Percentiles rank a stretch among this genome's conserved stretches.
Evolutionary conservation across 768 basidiomycete species (phyloP).

Genomic region (Erythrobasidium yunnanense): DNA sequence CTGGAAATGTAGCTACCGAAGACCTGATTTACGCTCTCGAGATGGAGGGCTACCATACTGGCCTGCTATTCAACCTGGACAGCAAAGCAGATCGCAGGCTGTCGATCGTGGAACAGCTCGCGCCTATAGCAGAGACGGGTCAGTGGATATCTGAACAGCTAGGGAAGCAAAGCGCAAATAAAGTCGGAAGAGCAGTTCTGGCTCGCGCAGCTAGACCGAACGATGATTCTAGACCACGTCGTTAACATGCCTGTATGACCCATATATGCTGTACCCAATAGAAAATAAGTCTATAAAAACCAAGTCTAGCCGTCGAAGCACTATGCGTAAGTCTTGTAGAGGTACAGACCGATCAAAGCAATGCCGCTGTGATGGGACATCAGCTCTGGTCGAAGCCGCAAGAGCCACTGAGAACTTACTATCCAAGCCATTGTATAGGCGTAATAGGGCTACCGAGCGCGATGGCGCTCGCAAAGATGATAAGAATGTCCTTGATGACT

Average conservation of each 20-base stretch:
- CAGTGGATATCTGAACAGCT: neutral
- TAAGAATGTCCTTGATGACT: neutral
- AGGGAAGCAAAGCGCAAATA: neutral
- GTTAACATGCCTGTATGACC: neutral
- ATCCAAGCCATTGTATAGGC: neutral
- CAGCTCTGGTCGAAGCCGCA: neutral
- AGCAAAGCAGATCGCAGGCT: neutral
- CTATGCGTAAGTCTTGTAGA: neutral
- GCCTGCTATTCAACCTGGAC: slow-evolving; percentile 30
- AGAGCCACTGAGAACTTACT: neutral
- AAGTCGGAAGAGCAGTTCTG: neutral
- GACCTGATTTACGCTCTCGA: slow-evolving; percentile 63
- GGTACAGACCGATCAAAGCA: neutral
- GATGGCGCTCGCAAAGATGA: neutral
- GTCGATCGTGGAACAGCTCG: neutral
- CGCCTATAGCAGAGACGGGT: neutral
- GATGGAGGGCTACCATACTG: slow-evolving; percentile 52
- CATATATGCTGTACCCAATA: neutral
- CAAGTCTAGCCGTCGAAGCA: neutral
- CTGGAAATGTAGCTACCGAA: slow-evolving; percentile 89
- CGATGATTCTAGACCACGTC: neutral
- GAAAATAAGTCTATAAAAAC: too few relatives aligned
- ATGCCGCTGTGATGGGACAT: neutral
- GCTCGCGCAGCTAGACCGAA: neutral
- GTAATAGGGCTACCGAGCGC: neutral